Percentiles rank a stretch among this genome's conserved stretches.
These are phyloP conservation scores for Xylariaceae sp. DNA, from an alignment of 2,329 filamentous ascomycete genomes.

Conservation along the genomic window DNA sequence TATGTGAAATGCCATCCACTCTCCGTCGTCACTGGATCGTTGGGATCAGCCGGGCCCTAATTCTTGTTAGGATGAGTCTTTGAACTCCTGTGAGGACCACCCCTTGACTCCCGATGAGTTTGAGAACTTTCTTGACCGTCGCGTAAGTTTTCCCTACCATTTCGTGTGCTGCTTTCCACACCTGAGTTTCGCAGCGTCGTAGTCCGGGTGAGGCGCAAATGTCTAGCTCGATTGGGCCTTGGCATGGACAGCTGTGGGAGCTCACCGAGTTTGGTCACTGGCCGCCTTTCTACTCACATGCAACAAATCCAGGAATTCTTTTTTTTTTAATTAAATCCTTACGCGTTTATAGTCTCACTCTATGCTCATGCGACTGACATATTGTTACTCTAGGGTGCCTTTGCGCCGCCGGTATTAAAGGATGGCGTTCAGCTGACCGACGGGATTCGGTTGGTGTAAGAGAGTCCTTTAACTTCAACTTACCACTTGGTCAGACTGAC, in stretches of 20 bases:
- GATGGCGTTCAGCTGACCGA: constrained; percentile 44
- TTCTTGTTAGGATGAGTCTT: constrained; percentile 43
- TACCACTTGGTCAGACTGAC: constrained; percentile 14
- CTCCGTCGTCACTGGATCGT: not conserved
- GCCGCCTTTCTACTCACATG: not conserved
- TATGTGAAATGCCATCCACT: constrained; percentile 32
- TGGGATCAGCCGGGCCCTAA: not conserved
- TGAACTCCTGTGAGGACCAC: constrained; percentile 50
- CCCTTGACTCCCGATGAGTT: constrained; percentile 52
- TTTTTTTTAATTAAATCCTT: not conserved
- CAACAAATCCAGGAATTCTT: not conserved
- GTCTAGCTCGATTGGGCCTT: not conserved
- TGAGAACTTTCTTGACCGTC: constrained; percentile 51
- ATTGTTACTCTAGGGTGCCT: constrained; percentile 44
- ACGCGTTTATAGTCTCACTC: not conserved
- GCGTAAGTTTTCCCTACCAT: constrained; percentile 37
- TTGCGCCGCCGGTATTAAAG: constrained; percentile 44
- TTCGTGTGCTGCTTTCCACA: not conserved
- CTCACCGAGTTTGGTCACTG: not conserved
- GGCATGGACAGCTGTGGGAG: constrained; percentile 3
- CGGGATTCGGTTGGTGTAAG: constrained; percentile 54
- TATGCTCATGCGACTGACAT: not conserved
- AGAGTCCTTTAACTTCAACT: constrained; percentile 13
- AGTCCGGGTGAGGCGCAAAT: not conserved
- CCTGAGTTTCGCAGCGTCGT: not conserved